These are phyloP conservation scores for Hondaea fermentalgiana DNA, from an alignment of 108 stramenopile species.

Conservation along the genomic window DNA sequence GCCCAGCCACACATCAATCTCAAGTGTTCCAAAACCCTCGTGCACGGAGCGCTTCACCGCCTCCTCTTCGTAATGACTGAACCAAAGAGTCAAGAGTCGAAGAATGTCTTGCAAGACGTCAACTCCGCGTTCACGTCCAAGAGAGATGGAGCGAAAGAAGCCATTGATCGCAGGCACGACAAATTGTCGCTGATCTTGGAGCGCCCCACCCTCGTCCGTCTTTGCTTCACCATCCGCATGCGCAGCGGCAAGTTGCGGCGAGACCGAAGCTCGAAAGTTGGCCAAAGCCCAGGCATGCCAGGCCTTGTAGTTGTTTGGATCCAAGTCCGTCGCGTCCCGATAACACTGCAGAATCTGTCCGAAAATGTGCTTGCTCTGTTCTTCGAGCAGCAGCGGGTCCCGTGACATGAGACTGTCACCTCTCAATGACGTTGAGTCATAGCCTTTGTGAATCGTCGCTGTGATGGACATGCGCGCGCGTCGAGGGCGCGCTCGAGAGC, in stretches of 20 bases:
- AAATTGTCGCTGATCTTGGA: neutral
- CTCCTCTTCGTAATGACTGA: constrained; percentile 38
- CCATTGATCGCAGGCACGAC: constrained; percentile 70
- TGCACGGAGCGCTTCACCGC: constrained; percentile 57
- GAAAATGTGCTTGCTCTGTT: neutral
- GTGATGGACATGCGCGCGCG: constrained; percentile 13
- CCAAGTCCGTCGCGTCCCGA: neutral
- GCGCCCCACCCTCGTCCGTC: neutral
- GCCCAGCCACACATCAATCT: constrained; percentile 72
- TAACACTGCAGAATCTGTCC: neutral
- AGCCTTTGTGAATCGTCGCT: neutral
- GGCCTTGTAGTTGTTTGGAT: constrained; percentile 67
- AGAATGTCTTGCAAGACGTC: constrained; percentile 92
- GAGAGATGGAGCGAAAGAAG: constrained; percentile 77
- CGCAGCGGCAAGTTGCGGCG: neutral
- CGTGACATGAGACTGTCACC: neutral
- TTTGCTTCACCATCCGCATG: neutral
- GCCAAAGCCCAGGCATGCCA: constrained; percentile 95
- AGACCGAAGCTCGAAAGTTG: constrained; percentile 64
- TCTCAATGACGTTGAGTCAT: neutral
- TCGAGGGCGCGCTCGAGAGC: neutral
- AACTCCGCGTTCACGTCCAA: constrained; percentile 64
- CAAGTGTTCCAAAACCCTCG: neutral
- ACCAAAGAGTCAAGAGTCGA: constrained; percentile 87
- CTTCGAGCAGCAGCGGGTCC: neutral